Evolutionary conservation across 768 basidiomycete genomes (phyloP).

Genomic region (Crucibulum laeve): DNA sequence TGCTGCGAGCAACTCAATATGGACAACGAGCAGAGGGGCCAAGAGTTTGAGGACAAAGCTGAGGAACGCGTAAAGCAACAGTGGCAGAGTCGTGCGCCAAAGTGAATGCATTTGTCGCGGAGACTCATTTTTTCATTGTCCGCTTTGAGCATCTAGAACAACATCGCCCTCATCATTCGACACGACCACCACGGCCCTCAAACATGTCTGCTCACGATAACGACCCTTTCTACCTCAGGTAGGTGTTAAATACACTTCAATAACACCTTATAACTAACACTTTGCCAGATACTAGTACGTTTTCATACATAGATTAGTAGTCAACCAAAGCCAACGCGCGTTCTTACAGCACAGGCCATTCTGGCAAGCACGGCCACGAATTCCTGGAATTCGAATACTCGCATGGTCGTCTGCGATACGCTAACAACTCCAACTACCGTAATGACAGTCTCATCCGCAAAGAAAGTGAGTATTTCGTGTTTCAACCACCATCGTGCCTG

Average conservation of each 20-base stretch:
- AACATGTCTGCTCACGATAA: slow-evolving; percentile 51
- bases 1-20: no score
- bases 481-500: neutral
- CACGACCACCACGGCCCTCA: slow-evolving; percentile 19
- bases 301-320: neutral
- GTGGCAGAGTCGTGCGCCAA: no score
- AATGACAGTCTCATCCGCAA: slow-evolving; percentile 97
- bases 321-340: neutral
- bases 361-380: slow-evolving; percentile 96
- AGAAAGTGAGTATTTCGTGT: slow-evolving; percentile 71
- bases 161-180: slow-evolving; percentile 4
- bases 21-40: no score
- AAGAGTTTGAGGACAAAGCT: no score
- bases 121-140: no score
- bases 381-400: slow-evolving; percentile 99
- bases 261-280: slow-evolving; percentile 4
- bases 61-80: no score
- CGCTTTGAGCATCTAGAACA: neutral
- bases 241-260: slow-evolving; percentile 12
- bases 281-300: slow-evolving; percentile 42
- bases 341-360: slow-evolving; percentile 83
- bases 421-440: slow-evolving; percentile 98
- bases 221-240: slow-evolving; percentile 83
- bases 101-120: no score
- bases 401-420: slow-evolving; percentile 93